phyloP scores from a whole-genome alignment of 441 rosid species.

The Syzygium malaccense region DNA sequence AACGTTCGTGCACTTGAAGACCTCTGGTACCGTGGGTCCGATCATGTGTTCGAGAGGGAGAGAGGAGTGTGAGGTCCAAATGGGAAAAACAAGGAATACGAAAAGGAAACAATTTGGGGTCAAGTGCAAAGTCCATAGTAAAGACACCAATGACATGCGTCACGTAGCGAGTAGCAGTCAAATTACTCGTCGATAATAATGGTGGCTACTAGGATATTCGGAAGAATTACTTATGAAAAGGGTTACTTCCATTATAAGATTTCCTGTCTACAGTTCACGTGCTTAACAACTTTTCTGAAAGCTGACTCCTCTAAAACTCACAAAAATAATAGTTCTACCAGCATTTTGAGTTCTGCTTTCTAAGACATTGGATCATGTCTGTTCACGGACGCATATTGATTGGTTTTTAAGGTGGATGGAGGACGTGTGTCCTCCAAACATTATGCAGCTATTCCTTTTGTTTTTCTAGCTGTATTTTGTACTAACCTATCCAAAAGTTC shows the following conservation, averaged over 20 bases:
- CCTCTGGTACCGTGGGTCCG: not conserved
- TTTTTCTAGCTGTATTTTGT: not conserved
- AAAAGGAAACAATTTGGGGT: not conserved
- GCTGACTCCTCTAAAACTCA: not conserved
- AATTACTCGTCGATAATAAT: not conserved
- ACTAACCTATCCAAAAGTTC: not conserved
- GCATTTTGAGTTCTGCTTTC: not conserved
- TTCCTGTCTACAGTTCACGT: not conserved
- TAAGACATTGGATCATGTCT: not conserved
- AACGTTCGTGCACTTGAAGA: not conserved
- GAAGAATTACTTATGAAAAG: not conserved
- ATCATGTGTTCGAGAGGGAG: not conserved
- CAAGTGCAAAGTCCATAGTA: not conserved
- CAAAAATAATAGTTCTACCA: not conserved
- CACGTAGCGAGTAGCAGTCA: not conserved
- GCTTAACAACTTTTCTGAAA: not conserved
- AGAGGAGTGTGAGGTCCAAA: not conserved
- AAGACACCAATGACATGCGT: not conserved
- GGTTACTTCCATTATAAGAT: not conserved
- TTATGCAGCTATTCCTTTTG: not conserved
- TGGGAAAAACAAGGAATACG: not conserved
- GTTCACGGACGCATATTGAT: not conserved
- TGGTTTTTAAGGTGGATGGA: not conserved
- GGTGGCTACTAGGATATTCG: not conserved
- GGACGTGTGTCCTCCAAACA: not conserved